phyloP scores from a whole-genome alignment of 2,329 filamentous ascomycete species.

The Monilinia fructicola region DNA sequence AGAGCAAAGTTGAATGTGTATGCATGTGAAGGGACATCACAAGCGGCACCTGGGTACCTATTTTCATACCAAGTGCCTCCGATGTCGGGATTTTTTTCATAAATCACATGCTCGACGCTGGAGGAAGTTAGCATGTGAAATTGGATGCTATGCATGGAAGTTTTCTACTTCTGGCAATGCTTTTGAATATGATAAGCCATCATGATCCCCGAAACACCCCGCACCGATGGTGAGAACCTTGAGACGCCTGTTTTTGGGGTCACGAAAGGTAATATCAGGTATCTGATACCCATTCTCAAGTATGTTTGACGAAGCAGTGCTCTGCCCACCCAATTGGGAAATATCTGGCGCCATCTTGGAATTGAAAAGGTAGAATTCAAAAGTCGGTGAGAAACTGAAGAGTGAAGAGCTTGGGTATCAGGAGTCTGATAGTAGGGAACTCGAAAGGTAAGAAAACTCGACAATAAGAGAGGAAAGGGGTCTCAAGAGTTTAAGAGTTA shows the following conservation, averaged over 20 bases:
- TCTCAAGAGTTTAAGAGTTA: no score
- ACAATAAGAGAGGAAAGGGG: no score
- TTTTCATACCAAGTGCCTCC: slow-evolving; percentile 50
- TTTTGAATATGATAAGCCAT: slow-evolving; percentile 51
- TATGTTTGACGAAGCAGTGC: slow-evolving; percentile 1
- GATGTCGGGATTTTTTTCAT: slow-evolving; percentile 49
- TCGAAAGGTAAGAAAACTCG: no score
- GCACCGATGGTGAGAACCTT: slow-evolving; percentile 50
- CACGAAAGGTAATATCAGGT: slow-evolving; percentile 31
- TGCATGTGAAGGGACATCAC: slow-evolving; percentile 39
- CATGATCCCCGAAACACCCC: slow-evolving; percentile 50
- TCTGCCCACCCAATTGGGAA: neutral
- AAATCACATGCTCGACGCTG: slow-evolving; percentile 50
- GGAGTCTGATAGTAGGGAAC: no score
- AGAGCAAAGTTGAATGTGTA: slow-evolving; percentile 56
- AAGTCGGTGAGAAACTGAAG: neutral
- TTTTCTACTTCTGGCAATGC: slow-evolving; percentile 37
- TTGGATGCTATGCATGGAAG: neutral
- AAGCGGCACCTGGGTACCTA: slow-evolving; percentile 55
- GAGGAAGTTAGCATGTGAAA: neutral
- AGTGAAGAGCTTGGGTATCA: no score
- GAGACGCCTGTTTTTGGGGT: slow-evolving; percentile 46
- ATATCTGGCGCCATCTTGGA: slow-evolving; percentile 3
- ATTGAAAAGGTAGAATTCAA: neutral
- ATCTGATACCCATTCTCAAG: slow-evolving; percentile 7